Evolutionary conservation across 2,329 filamentous ascomycete species (phyloP).

Genomic region (Penicillium aurantiogriseum): DNA sequence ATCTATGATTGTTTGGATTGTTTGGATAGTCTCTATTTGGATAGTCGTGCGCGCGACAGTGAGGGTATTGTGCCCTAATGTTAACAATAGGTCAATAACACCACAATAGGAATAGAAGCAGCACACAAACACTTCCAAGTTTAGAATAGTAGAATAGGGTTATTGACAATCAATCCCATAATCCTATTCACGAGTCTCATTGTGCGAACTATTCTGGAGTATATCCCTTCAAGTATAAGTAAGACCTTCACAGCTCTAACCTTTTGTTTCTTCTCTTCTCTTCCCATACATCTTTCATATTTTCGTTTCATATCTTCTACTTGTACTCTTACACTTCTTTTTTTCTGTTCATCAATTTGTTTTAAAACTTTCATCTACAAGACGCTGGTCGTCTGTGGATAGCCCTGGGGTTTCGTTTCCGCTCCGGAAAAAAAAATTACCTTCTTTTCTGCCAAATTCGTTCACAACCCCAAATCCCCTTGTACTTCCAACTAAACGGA

Average conservation of each 20-base stretch:
- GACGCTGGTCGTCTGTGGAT: neutral
- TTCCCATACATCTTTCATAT: neutral
- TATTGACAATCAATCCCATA: neutral
- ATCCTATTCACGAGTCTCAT: neutral
- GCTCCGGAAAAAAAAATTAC: conserved; percentile 20
- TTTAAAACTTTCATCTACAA: neutral
- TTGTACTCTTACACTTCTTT: neutral
- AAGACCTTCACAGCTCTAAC: neutral
- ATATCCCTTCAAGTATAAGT: neutral
- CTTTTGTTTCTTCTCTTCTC: conserved; percentile 2
- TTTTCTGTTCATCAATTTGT: neutral
- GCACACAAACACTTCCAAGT: neutral
- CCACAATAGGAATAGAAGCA: neutral
- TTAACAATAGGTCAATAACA: neutral
- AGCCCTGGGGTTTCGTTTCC: conserved; percentile 15
- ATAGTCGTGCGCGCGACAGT: neutral
- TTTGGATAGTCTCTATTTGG: neutral
- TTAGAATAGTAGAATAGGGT: neutral
- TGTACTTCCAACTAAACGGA: conserved; percentile 5
- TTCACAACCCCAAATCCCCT: conserved; percentile 5
- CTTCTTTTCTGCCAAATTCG: conserved; percentile 24
- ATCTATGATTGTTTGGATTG: neutral
- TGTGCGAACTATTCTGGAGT: conserved; percentile 3
- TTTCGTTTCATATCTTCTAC: neutral
- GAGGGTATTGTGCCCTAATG: neutral